These are phyloP conservation scores for Fusarium napiforme DNA, from an alignment of 2,329 filamentous ascomycete species.

Conservation along the genomic window DNA sequence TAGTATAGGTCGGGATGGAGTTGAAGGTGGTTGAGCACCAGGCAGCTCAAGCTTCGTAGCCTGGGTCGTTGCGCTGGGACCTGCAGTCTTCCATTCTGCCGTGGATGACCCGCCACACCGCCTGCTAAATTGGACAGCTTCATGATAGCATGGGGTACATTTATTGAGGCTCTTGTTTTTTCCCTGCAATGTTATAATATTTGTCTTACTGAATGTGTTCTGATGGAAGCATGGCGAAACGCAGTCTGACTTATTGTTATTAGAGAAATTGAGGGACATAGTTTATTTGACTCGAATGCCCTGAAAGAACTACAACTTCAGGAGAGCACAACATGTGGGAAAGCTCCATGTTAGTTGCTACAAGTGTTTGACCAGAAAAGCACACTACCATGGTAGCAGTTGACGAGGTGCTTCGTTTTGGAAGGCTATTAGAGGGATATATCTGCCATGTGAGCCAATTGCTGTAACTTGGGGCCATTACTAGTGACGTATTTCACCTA, in stretches of 20 bases:
- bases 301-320: neutral
- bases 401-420: no score
- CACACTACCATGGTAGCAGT: no score
- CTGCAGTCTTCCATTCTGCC: constrained; percentile 29
- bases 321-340: neutral
- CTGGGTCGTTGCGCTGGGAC: constrained; percentile 40
- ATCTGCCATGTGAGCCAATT: neutral
- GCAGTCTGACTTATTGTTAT: neutral
- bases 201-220: neutral
- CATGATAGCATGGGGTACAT: constrained; percentile 18
- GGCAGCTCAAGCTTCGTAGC: constrained; percentile 54
- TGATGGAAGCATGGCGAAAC: neutral
- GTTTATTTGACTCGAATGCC: no score
- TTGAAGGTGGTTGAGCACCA: constrained; percentile 43
- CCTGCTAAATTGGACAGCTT: constrained; percentile 33
- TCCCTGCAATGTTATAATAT: neutral
- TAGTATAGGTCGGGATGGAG: constrained; percentile 32
- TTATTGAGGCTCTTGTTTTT: neutral
- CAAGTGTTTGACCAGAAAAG: neutral
- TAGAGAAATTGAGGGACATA: no score
- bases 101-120: constrained; percentile 42
- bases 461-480: neutral
- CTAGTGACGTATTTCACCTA: neutral
- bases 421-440: neutral
- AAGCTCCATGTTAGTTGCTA: neutral